Conservation (phyloP, 345 rosid species). For the Linum lewisii region DNA sequence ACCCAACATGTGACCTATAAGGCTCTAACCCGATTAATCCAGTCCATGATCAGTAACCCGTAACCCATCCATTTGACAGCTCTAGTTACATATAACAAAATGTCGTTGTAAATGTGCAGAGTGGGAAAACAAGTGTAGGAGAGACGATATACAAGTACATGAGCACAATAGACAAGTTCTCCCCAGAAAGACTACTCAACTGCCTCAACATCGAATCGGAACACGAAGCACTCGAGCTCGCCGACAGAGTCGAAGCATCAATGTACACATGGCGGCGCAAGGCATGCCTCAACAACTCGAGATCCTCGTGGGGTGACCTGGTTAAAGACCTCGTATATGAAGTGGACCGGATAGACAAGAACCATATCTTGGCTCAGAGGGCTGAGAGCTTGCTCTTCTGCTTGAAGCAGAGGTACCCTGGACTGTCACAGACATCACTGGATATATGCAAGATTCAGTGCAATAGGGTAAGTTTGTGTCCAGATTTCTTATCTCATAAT, state of each 20-base stretch:
- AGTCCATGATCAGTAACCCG: no score
- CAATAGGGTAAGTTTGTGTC: conserved; percentile 41
- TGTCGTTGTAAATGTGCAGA: conserved; percentile 37
- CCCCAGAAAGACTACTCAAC: conserved; percentile 59
- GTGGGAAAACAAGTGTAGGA: conserved; percentile 78
- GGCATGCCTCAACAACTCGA: conserved; percentile 57
- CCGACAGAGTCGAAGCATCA: conserved; percentile 73
- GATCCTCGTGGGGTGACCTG: conserved; percentile 84
- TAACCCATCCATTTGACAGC: no score
- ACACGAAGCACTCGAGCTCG: conserved; percentile 87
- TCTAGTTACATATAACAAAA: no score
- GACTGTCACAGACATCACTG: conserved; percentile 81
- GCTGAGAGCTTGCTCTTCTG: conserved; percentile 72
- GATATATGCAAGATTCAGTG: conserved; percentile 89
- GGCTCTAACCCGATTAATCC: no score
- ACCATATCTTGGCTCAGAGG: conserved; percentile 63
- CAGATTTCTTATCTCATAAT: no score
- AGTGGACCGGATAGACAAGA: conserved; percentile 55
- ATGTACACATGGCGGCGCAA: conserved; percentile 93
- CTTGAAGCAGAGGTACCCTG: conserved; percentile 83
- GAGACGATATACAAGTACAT: conserved; percentile 67
- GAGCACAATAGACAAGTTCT: conserved; percentile 50
- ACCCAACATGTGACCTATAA: no score
- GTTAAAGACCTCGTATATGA: conserved; percentile 74
- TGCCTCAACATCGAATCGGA: conserved; percentile 62